Base-by-base conservation (phyloP, 2,329 filamentous ascomycete genomes). In the Alternaria metachromatica region DNA sequence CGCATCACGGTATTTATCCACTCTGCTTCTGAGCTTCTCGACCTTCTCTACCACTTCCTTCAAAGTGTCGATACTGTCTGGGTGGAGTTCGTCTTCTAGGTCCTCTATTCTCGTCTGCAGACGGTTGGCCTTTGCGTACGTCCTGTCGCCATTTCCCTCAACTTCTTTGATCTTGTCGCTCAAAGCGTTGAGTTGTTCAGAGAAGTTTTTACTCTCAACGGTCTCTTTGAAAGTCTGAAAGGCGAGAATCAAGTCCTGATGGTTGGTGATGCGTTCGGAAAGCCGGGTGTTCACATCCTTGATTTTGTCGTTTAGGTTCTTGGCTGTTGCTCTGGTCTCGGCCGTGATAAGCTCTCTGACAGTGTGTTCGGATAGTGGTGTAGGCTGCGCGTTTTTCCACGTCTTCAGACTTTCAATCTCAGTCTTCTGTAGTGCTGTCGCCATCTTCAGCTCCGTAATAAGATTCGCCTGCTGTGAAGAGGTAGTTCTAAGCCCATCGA, bases 381-480 rank as follows among this genome's bases (percentile, higher is more conserved):
- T 45, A n/a, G 55, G 44, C 43, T 58, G 54, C 13, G 44, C 41
- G 8, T 25, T 20, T 53, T 59, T 59, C 54, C 57, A 59, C 9
- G 2, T 61, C 15, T 46, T 58, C 10, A 55, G 33, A 13, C 20
- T 33, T n/a, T 18, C 26, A 1, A 60, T 37, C 3, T 20, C 48
- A 26, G 13, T 46, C 49, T 25, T 54, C 12, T 54, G 56, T 20
- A 53, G 13, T 21, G 43, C 33, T 12, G 18, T 58, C 8, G 30
- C 12, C 18, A n/a, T 45, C 30, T 54, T 54, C 9, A 46, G 45
- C 44, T 11, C n/a, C 9, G 6, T 28, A 6, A 54, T n/a, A 6
- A 53, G 46, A 13, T 46, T 33, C 15, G 51, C 44, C 11, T 51
- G 21, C 7, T 11, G 33, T 37, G 33, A 37, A 37, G 33, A 37